Base-by-base conservation (phyloP, 2,329 filamentous ascomycete genomes). In the Ceratocystis harringtonii region DNA sequence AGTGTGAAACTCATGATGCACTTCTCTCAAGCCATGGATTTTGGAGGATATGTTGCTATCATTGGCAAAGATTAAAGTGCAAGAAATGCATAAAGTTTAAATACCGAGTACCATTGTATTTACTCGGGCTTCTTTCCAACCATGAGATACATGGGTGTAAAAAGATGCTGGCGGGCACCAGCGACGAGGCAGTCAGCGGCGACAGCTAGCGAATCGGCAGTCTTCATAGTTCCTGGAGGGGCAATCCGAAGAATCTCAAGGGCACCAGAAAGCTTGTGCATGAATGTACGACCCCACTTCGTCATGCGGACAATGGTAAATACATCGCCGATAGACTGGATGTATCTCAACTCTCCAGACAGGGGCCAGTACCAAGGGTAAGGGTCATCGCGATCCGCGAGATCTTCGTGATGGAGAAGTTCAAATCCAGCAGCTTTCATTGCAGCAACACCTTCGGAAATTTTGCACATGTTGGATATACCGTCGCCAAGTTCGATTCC, bases 71-170 rank as follows among this genome's bases (percentile, higher is more conserved):
- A 1, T 41, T 41, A 41, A 41, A 41, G 12, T 3, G 36, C 17
- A 52, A 5, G 17, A 48, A 22, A 52, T 28, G 25, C 19, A 28
- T 8, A 15, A 52, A 28, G 22, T 10, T 25, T 12, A 25, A 25
- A 52, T 7, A 52, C 19, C 10, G 2, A 52, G 15, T 12, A 52
- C 19, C 22, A 28, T 28, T 30, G 5, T 5, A 22, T 52, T 65
- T 65, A 67, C 66, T 67, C 66, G 5, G 92, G 90, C 81, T 96
- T 96, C 77, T 89, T 85, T 68, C 85, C 92, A 67, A 96, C 84
- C 90, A 96, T 96, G 73, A 97, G 80, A 78, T 96, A 96, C 92
- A 97, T 97, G 66, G 92, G 92, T 1, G 92, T 97, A 78, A 97
- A 97, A n/a, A 97, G 82, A 75, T 95, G 89, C 78, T 92, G 81